A percentile compares a stretch with the other conserved stretches of the same genome.
These are phyloP conservation scores for Diddensiella santjacobensis DNA, from an alignment of 805 yeast species.

Conservation along the genomic window DNA sequence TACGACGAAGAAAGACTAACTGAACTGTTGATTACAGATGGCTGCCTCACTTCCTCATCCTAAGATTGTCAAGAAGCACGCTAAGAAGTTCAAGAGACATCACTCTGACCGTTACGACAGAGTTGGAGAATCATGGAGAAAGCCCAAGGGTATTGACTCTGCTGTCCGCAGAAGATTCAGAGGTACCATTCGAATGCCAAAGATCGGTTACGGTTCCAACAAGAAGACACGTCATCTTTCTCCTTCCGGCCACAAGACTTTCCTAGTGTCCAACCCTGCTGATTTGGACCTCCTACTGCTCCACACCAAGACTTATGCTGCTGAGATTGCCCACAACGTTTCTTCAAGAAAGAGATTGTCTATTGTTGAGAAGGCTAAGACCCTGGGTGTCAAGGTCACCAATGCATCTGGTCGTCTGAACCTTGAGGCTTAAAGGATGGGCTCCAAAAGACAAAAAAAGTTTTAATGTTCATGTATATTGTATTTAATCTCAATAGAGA, in stretches of 20 bases:
- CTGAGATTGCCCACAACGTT: slow-evolving; percentile 98
- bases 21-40: slow-evolving; percentile 55
- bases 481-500: slow-evolving; percentile 3
- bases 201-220: slow-evolving; percentile 99
- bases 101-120: slow-evolving; percentile 99
- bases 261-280: slow-evolving; percentile 85
- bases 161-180: slow-evolving; percentile 98
- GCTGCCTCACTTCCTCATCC: slow-evolving; percentile 98
- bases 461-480: slow-evolving; percentile 5
- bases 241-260: slow-evolving; percentile 98
- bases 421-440: slow-evolving; percentile 77
- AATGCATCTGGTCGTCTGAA: slow-evolving; percentile 98
- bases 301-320: slow-evolving; percentile 99
- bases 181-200: slow-evolving; percentile 98
- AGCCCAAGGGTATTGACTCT: slow-evolving; percentile 99
- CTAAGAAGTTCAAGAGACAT: slow-evolving; percentile 97
- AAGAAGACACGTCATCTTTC: slow-evolving; percentile 93
- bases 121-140: slow-evolving; percentile 99
- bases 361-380: slow-evolving; percentile 94
- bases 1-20: too few species aligned
- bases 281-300: slow-evolving; percentile 93
- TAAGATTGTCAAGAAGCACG: slow-evolving; percentile 99
- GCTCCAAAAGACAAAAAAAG: slow-evolving; percentile 3
- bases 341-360: slow-evolving; percentile 98
- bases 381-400: slow-evolving; percentile 97